A percentile compares a stretch with the other conserved stretches of the same genome.
These are phyloP conservation scores for Batkoa obscura DNA, from an alignment of 371 early-diverging fungal genomes.

Conservation along the genomic window DNA sequence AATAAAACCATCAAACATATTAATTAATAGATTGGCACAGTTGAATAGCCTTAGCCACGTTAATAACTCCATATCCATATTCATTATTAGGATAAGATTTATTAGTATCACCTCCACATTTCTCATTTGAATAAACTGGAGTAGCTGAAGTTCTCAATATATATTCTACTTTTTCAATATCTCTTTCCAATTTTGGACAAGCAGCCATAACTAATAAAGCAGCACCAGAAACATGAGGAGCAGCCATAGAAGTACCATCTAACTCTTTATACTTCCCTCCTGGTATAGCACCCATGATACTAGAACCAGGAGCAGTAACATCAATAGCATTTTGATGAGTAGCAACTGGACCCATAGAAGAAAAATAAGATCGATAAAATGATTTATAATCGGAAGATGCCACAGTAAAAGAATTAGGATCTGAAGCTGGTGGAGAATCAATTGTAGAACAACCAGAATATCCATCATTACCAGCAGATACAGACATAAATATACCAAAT, in stretches of 20 bases:
- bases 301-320: slow-evolving; percentile 15
- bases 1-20: no score
- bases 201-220: slow-evolving; percentile 12
- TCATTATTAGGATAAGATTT: slow-evolving; percentile 2
- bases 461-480: slow-evolving; percentile 1
- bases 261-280: neutral
- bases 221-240: slow-evolving; percentile 60
- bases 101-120: neutral
- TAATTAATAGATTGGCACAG: no score
- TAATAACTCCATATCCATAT: slow-evolving; percentile 1
- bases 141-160: neutral
- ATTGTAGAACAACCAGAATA: neutral
- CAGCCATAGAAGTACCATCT: slow-evolving; percentile 43
- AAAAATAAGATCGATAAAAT: neutral
- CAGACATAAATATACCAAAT: neutral
- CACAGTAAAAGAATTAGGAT: neutral
- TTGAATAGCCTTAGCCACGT: no score
- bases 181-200: neutral
- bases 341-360: neutral
- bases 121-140: neutral
- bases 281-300: slow-evolving; percentile 13
- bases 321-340: neutral
- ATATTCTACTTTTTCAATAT: neutral
- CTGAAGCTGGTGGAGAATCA: neutral
- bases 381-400: neutral